These are phyloP conservation scores for Fimicolochytrium jonesii DNA, from an alignment of 192 early-diverging fungal genomes.

Conservation along the genomic window DNA sequence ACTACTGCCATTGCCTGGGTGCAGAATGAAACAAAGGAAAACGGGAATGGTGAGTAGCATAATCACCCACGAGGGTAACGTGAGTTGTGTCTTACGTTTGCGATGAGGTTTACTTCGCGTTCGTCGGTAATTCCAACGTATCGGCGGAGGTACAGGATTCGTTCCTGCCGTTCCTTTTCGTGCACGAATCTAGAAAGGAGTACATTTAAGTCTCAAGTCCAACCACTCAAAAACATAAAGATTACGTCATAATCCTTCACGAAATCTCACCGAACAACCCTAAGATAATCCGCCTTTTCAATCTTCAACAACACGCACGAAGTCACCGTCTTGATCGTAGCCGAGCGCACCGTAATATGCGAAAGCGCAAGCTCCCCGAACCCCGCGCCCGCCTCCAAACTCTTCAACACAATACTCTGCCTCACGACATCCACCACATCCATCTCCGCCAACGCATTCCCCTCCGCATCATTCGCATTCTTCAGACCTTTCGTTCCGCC, in stretches of 20 bases:
- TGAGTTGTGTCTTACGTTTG: slow-evolving; percentile 12
- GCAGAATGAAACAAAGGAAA: background rate
- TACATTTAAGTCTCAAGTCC: background rate
- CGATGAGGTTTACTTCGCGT: slow-evolving; percentile 17
- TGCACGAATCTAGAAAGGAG: slow-evolving; percentile 29
- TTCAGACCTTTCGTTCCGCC: too few relatives aligned
- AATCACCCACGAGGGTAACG: background rate
- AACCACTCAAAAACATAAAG: background rate
- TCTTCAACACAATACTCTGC: background rate
- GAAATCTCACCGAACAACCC: slow-evolving; percentile 34
- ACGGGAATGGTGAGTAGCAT: background rate
- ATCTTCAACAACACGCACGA: slow-evolving; percentile 26
- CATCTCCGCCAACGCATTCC: too few relatives aligned
- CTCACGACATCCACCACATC: background rate
- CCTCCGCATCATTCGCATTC: too few relatives aligned
- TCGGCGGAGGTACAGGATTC: slow-evolving; percentile 31
- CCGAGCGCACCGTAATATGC: slow-evolving; percentile 30
- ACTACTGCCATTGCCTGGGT: slow-evolving; percentile 13
- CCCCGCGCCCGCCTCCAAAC: slow-evolving; percentile 24
- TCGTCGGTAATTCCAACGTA: background rate
- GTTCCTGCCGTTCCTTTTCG: slow-evolving; percentile 37
- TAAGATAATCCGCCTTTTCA: slow-evolving; percentile 39
- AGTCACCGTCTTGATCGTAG: slow-evolving; percentile 31
- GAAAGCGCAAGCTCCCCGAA: slow-evolving; percentile 40
- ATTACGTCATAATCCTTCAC: background rate